Evolutionary conservation across 2,329 filamentous ascomycete genomes (phyloP).

Genomic region (Fusarium sambucinum): DNA sequence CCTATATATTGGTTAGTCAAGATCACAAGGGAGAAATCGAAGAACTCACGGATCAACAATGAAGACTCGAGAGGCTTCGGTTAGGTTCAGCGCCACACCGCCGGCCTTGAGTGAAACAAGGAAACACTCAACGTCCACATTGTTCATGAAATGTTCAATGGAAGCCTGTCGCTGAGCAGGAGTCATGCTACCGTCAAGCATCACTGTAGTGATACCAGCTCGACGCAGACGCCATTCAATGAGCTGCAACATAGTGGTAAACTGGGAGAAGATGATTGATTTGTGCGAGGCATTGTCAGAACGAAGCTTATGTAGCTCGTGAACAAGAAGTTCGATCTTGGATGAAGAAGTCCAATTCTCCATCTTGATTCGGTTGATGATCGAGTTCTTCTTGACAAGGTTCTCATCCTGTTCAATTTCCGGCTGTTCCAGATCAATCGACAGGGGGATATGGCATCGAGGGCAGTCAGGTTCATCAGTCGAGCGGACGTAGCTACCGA

Average conservation of each 20-base stretch:
- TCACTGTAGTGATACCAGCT: slow-evolving; percentile 97
- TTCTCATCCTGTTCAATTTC: slow-evolving; percentile 93
- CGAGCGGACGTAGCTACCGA: slow-evolving; percentile 73
- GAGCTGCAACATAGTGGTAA: slow-evolving; percentile 96
- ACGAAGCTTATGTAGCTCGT: slow-evolving; percentile 90
- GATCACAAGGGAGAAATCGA: neutral
- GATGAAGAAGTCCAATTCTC: slow-evolving; percentile 98
- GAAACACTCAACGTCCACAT: slow-evolving; percentile 94
- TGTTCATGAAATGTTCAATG: slow-evolving; percentile 97
- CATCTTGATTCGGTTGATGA: slow-evolving; percentile 99
- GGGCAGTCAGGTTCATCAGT: slow-evolving; percentile 86
- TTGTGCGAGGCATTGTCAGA: slow-evolving; percentile 95
- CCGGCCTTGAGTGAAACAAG: slow-evolving; percentile 96
- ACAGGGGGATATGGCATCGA: slow-evolving; percentile 87
- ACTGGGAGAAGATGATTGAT: slow-evolving; percentile 97
- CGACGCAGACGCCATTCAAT: slow-evolving; percentile 96
- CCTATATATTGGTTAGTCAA: slow-evolving; percentile 59
- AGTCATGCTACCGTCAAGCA: slow-evolving; percentile 98
- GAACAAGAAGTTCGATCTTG: slow-evolving; percentile 96
- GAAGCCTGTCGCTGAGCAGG: slow-evolving; percentile 92
- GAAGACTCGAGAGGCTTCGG: slow-evolving; percentile 93
- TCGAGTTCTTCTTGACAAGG: slow-evolving; percentile 91
- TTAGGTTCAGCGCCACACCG: slow-evolving; percentile 94
- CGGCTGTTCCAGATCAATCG: slow-evolving; percentile 93
- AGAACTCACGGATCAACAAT: slow-evolving; percentile 90